These are phyloP conservation scores for Aegilops umbellulata DNA, from an alignment of 176 grass and related monocot species.

Conservation along the genomic window DNA sequence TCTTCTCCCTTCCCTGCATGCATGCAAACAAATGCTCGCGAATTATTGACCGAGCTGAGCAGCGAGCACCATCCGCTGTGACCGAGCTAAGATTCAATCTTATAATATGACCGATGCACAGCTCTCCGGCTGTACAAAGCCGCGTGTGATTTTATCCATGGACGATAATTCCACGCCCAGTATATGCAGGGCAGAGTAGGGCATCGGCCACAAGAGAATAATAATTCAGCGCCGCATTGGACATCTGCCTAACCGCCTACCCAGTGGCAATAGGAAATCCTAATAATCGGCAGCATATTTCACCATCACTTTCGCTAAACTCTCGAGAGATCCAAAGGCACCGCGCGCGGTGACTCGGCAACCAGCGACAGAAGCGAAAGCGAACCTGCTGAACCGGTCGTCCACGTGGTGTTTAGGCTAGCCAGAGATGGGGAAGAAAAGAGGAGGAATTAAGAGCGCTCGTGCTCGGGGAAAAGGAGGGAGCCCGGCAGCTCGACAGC, in stretches of 20 bases:
- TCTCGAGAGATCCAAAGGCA: neutral
- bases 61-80: no score
- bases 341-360: neutral
- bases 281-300: neutral
- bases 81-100: neutral
- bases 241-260: neutral
- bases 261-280: neutral
- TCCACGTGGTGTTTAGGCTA: neutral
- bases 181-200: no score
- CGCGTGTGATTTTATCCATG: no score
- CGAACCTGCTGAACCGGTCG: neutral
- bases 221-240: no score
- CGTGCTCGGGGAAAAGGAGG: neutral
- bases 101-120: neutral
- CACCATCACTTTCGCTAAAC: neutral
- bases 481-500: neutral
- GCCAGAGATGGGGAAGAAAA: neutral
- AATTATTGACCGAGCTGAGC: neutral
- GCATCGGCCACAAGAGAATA: no score
- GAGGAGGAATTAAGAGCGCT: neutral
- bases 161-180: neutral
- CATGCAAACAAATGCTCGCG: neutral
- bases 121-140: no score
- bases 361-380: neutral
- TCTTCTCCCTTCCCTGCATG: neutral